These are phyloP conservation scores for Microbotryum scabiosae DNA, from an alignment of 1,284 basidiomycete genomes.

Conservation along the genomic window DNA sequence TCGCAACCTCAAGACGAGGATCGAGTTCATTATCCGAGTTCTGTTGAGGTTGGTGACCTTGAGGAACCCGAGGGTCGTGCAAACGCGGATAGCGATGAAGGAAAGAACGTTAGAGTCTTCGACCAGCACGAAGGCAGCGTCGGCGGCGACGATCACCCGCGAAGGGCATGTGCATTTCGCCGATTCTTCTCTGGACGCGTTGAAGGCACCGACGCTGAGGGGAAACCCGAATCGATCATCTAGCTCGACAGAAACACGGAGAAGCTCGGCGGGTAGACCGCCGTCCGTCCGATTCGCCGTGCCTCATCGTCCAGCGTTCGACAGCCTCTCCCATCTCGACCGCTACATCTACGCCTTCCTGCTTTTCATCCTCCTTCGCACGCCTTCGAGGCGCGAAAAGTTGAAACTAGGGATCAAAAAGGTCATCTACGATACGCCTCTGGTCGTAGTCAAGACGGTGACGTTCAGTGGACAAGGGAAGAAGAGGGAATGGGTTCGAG, in stretches of 20 bases:
- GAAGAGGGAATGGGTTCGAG: no score
- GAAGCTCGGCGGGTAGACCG: background rate
- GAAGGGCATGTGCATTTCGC: background rate
- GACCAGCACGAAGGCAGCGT: background rate
- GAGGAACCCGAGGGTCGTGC: background rate
- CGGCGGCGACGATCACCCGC: background rate
- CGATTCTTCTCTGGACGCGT: background rate
- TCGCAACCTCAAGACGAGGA: constrained; percentile 15
- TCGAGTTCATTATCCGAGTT: constrained; percentile 10
- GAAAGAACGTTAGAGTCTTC: background rate
- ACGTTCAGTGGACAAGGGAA: no score
- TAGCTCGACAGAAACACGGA: background rate
- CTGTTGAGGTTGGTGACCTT: constrained; percentile 11
- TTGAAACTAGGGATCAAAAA: background rate
- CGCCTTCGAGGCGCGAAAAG: constrained; percentile 15
- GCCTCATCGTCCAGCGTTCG: background rate
- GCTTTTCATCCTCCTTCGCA: constrained; percentile 17
- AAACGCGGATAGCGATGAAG: background rate
- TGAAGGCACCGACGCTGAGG: background rate
- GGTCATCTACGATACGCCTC: no score
- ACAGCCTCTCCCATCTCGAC: constrained; percentile 10
- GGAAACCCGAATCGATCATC: background rate
- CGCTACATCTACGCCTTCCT: constrained; percentile 13
- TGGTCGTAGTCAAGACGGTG: no score
- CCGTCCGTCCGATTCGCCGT: background rate